These are phyloP conservation scores for Aspergillus quadrilineatus DNA, from an alignment of 2,329 filamentous ascomycete species.

Conservation along the genomic window DNA sequence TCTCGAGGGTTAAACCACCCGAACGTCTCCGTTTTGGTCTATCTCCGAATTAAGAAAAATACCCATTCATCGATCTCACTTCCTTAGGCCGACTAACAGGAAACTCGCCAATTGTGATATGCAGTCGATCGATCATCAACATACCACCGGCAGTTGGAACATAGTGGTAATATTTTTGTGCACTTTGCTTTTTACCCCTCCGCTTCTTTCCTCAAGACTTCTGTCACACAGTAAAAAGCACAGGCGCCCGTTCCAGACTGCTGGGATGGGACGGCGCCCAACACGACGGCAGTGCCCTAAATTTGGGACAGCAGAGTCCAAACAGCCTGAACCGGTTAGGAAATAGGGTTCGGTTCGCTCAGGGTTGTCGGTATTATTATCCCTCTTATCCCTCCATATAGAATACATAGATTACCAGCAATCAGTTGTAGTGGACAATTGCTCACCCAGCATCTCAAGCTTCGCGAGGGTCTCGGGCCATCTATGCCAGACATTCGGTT, in stretches of 20 bases:
- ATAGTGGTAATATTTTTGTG: not conserved
- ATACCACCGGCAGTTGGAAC: not conserved
- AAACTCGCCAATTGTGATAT: not conserved
- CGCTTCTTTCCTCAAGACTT: not conserved
- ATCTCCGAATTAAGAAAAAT: not conserved
- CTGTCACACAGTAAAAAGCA: conserved; percentile 15
- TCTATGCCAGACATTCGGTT: not conserved
- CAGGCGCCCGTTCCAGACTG: conserved; percentile 22
- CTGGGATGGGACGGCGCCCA: conserved; percentile 10
- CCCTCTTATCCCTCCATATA: not conserved
- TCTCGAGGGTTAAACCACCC: not conserved
- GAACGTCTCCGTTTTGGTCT: not conserved
- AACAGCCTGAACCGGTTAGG: not conserved
- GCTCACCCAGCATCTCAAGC: not conserved
- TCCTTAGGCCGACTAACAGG: not conserved
- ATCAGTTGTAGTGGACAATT: not conserved
- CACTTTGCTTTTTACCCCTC: not conserved
- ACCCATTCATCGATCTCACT: not conserved
- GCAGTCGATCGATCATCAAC: not conserved
- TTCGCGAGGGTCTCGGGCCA: not conserved
- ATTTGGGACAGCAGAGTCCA: not conserved
- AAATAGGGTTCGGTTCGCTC: not conserved
- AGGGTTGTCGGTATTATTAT: not conserved
- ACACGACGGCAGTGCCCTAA: not conserved
- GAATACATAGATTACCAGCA: not conserved